These are phyloP conservation scores for Aspergillus carbonarius DNA, from an alignment of 2,329 filamentous ascomycete genomes.

Conservation along the genomic window DNA sequence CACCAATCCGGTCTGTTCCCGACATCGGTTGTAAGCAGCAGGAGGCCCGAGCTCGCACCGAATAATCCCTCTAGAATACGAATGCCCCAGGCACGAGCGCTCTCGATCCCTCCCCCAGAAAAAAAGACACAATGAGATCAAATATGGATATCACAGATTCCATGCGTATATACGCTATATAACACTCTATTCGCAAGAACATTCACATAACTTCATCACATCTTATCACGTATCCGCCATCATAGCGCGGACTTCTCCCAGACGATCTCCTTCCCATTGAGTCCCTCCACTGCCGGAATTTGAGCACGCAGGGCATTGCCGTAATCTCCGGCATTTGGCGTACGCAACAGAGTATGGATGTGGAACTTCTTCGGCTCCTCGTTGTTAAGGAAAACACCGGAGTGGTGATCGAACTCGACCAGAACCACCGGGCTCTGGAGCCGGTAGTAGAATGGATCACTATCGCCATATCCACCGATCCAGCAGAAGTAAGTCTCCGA, in stretches of 20 bases:
- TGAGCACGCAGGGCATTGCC: slow-evolving; percentile 54
- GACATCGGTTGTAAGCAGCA: neutral
- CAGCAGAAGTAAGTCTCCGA: slow-evolving; percentile 76
- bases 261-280: slow-evolving; percentile 38
- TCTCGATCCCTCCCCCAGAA: too few species aligned
- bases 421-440: slow-evolving; percentile 74
- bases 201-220: slow-evolving; percentile 9
- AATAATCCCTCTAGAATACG: neutral
- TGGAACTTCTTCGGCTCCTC: slow-evolving; percentile 73
- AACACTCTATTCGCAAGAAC: neutral
- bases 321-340: slow-evolving; percentile 75
- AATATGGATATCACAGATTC: neutral
- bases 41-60: neutral
- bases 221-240: neutral
- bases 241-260: slow-evolving; percentile 24
- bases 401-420: slow-evolving; percentile 77
- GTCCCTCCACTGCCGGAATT: slow-evolving; percentile 36
- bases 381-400: slow-evolving; percentile 74
- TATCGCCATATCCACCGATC: slow-evolving; percentile 66
- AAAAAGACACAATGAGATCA: neutral
- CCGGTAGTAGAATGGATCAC: slow-evolving; percentile 74
- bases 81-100: neutral
- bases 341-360: slow-evolving; percentile 70
- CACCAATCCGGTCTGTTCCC: neutral
- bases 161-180: slow-evolving; percentile 1